phyloP scores from a whole-genome alignment of 1,284 basidiomycete species.

The Chondrostereum purpureum region DNA sequence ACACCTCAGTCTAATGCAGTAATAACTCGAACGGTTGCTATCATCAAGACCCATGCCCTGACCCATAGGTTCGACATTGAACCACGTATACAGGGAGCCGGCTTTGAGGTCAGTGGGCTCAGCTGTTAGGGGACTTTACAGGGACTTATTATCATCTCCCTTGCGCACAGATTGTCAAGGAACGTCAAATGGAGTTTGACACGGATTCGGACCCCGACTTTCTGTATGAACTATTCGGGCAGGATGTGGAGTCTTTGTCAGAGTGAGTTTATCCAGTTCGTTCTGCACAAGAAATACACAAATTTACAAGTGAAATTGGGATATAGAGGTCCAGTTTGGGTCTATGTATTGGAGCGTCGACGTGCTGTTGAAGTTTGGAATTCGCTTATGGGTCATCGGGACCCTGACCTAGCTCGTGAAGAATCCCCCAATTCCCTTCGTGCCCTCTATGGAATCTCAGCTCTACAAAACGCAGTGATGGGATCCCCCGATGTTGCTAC shows the following conservation, averaged over 20 bases:
- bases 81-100: slow-evolving; percentile 63
- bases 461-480: slow-evolving; percentile 59
- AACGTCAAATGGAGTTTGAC: slow-evolving; percentile 79
- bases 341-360: slow-evolving; percentile 75
- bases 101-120: slow-evolving; percentile 60
- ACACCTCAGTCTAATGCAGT: slow-evolving; percentile 3
- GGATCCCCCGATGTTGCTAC: slow-evolving; percentile 55
- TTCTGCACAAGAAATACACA: slow-evolving; percentile 9
- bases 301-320: slow-evolving; percentile 6
- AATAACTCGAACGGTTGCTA: slow-evolving; percentile 64
- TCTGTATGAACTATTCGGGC: slow-evolving; percentile 68
- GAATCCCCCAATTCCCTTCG: slow-evolving; percentile 59
- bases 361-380: slow-evolving; percentile 72
- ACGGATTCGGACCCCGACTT: slow-evolving; percentile 71
- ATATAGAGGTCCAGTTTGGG: slow-evolving; percentile 73
- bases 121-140: slow-evolving; percentile 3
- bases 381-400: slow-evolving; percentile 62
- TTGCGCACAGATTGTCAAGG: slow-evolving; percentile 62
- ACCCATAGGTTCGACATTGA: slow-evolving; percentile 69
- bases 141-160: slow-evolving; percentile 5
- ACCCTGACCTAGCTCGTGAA: slow-evolving; percentile 48
- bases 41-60: slow-evolving; percentile 72
- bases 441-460: slow-evolving; percentile 54
- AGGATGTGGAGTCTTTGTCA: slow-evolving; percentile 62
- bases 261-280: slow-evolving; percentile 47